phyloP scores from a whole-genome alignment of 2,329 filamentous ascomycete species.

The Phyllachora maydis region DNA sequence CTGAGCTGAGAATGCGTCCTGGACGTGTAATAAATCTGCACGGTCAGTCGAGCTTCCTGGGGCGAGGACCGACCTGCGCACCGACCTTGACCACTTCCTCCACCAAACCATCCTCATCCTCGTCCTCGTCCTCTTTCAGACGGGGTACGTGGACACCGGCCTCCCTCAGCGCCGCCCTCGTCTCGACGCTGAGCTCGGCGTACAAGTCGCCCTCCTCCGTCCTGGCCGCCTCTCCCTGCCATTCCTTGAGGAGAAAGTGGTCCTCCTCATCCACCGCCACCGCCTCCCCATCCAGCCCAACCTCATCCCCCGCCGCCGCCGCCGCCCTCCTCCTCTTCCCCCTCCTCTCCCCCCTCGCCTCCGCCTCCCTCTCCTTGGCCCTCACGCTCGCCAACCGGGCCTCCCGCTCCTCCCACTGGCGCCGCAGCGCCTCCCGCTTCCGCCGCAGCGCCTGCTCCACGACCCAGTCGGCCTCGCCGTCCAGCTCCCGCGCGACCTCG shows the following conservation, averaged over 20 bases:
- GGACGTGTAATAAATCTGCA: constrained; percentile 78
- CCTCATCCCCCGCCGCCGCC: constrained; percentile 10
- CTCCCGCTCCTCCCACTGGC: constrained; percentile 53
- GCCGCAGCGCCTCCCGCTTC: constrained; percentile 43
- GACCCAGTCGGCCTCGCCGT: constrained; percentile 72
- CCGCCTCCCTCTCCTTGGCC: constrained; percentile 37
- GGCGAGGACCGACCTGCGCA: constrained; percentile 1
- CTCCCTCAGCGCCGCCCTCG: constrained; percentile 50
- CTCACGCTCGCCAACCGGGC: constrained; percentile 44
- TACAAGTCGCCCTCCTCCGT: constrained; percentile 5
- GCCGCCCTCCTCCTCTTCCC: constrained; percentile 18
- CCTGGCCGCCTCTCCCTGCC: constrained; percentile 22
- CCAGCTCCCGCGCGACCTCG: constrained; percentile 14
- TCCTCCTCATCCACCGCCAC: constrained; percentile 28
- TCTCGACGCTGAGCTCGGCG: constrained; percentile 48
- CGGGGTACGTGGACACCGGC: constrained; percentile 21
- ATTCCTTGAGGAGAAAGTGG: constrained; percentile 55
- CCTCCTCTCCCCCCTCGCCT: constrained; percentile 25
- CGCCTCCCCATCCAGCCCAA: constrained; percentile 10
- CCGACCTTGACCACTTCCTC: constrained; percentile 47
- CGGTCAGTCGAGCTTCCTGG: constrained; percentile 1
- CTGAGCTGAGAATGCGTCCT: constrained; percentile 81
- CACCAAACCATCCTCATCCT: constrained; percentile 21
- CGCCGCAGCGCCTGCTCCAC: constrained; percentile 53
- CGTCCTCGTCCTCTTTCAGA: constrained; percentile 7